Conservation (phyloP, 164 flowering plant genomes). For the Nelumbo lutea region DNA sequence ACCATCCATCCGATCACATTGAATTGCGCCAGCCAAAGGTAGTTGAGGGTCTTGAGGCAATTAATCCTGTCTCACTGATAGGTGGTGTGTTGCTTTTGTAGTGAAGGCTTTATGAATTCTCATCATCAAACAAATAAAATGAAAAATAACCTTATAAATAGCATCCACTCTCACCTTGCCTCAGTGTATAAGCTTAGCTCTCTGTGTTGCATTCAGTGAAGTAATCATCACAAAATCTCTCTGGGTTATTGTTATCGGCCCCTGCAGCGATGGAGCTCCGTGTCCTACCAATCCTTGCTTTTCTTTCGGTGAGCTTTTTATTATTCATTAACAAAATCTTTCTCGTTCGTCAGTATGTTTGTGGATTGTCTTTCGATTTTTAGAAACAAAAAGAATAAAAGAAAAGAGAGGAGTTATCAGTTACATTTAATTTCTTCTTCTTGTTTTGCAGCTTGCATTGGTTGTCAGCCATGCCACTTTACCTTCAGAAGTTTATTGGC, state of each 20-base stretch:
- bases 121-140: no score
- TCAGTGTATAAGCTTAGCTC: background rate
- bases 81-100: no score
- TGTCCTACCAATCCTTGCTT: slow-evolving; percentile 15
- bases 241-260: background rate
- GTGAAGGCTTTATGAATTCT: no score
- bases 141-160: slow-evolving; percentile 4
- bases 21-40: no score
- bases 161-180: background rate
- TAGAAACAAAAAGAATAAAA: background rate
- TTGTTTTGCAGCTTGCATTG: slow-evolving; percentile 20
- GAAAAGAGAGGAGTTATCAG: background rate
- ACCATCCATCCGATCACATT: no score
- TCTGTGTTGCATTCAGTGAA: background rate
- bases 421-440: background rate
- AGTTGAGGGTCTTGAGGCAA: no score
- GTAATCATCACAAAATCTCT: background rate
- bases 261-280: slow-evolving; percentile 20
- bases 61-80: no score
- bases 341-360: no score
- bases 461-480: slow-evolving; percentile 22
- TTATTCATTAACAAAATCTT: no score
- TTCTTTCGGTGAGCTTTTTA: slow-evolving; percentile 23
- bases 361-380: no score
- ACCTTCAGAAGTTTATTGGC: slow-evolving; percentile 35